phyloP scores from a whole-genome alignment of 352 stramenopile genomes.

The Globisporangium middletonii region DNA sequence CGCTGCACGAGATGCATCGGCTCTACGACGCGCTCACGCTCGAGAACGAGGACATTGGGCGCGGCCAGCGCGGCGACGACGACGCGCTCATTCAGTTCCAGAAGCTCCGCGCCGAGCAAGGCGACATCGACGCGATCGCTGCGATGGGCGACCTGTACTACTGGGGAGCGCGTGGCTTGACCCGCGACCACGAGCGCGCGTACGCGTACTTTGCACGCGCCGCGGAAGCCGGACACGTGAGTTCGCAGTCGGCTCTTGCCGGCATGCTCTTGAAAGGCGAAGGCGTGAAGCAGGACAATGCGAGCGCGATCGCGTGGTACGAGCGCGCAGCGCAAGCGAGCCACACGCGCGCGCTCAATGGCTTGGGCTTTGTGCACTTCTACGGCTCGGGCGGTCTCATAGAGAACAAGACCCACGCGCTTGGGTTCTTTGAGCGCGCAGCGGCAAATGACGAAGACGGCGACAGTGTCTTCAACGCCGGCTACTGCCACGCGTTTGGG shows the following conservation, averaged over 20 bases:
- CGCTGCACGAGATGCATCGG: slow-evolving; percentile 69
- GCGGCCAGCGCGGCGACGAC: slow-evolving; percentile 68
- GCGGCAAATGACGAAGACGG: slow-evolving; percentile 69
- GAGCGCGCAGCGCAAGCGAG: slow-evolving; percentile 59
- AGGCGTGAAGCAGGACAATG: slow-evolving; percentile 62
- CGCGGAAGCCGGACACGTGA: slow-evolving; percentile 45
- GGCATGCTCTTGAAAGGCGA: slow-evolving; percentile 88
- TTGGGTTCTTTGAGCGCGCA: slow-evolving; percentile 81
- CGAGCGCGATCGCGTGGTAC: slow-evolving; percentile 71
- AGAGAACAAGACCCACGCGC: slow-evolving; percentile 73
- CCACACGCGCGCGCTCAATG: slow-evolving; percentile 81
- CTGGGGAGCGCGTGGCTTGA: slow-evolving; percentile 74
- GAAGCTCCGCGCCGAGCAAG: slow-evolving; percentile 66
- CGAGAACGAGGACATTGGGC: slow-evolving; percentile 19
- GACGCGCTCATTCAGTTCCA: slow-evolving; percentile 88
- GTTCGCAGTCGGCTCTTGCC: slow-evolving; percentile 60
- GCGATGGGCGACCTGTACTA: slow-evolving; percentile 89
- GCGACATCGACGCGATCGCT: slow-evolving; percentile 70
- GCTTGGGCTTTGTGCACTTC: slow-evolving; percentile 88
- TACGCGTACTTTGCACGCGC: slow-evolving; percentile 73
- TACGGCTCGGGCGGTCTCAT: slow-evolving; percentile 55
- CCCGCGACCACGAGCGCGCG: slow-evolving; percentile 62
- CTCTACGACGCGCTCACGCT: slow-evolving; percentile 55
- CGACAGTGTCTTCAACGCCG: slow-evolving; percentile 89
- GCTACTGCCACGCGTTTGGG: slow-evolving; percentile 68